Conservation (phyloP, 2,329 filamentous ascomycete genomes). For the Tricladium varicosporioides region DNA sequence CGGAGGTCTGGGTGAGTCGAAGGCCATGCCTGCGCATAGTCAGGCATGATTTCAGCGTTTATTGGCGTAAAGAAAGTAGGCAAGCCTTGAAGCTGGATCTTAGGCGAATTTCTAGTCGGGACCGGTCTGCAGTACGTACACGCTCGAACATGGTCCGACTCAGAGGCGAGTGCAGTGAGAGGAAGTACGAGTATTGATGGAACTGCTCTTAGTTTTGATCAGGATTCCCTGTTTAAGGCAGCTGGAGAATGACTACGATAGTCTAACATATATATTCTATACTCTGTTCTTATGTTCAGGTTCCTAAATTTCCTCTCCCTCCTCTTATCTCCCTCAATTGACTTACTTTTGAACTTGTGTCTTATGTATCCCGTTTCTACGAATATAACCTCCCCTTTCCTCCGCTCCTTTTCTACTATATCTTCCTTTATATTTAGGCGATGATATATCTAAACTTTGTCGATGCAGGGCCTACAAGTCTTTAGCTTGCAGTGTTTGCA, state of each 20-base stretch:
- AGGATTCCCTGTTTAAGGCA: neutral
- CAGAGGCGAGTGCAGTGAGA: conserved; percentile 4
- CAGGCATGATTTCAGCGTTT: neutral
- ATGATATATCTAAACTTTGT: too few relatives aligned
- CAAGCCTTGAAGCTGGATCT: conserved; percentile 21
- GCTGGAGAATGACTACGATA: neutral
- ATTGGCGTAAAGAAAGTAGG: conserved; percentile 15
- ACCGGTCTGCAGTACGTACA: conserved; percentile 17
- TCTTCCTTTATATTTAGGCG: too few relatives aligned
- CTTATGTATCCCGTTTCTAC: too few relatives aligned
- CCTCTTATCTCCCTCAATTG: too few relatives aligned
- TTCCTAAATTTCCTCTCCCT: neutral
- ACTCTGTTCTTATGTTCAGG: neutral
- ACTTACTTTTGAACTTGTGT: too few relatives aligned
- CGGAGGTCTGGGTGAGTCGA: conserved; percentile 13
- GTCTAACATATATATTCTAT: neutral
- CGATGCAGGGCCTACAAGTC: too few relatives aligned
- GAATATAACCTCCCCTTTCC: too few relatives aligned
- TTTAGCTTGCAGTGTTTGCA: too few relatives aligned
- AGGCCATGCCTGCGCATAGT: neutral
- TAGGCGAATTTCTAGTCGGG: conserved; percentile 17
- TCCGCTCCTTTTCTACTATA: too few relatives aligned
- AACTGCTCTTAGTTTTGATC: neutral
- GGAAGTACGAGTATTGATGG: neutral
- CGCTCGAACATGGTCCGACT: conserved; percentile 16